phyloP scores from a whole-genome alignment of 1,284 basidiomycete genomes.

The Trichosporon inkin region DNA sequence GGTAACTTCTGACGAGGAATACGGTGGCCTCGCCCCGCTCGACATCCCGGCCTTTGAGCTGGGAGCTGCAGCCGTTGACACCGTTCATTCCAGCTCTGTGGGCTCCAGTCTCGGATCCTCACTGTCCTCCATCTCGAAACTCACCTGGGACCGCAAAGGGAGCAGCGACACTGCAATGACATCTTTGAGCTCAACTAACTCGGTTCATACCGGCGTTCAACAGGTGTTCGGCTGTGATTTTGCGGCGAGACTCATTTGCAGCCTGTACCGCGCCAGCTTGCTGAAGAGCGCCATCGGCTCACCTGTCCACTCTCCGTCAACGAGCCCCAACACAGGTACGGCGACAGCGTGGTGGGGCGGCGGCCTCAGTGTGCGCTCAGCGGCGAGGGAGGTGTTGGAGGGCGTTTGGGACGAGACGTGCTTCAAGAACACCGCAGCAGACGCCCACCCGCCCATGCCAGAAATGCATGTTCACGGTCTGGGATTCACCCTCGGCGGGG shows the following conservation, averaged over 20 bases:
- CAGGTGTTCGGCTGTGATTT: background rate
- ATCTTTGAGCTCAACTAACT: background rate
- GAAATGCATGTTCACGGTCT: background rate
- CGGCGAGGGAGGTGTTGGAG: background rate
- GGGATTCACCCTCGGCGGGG: background rate
- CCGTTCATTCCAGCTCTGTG: background rate
- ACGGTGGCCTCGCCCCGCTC: background rate
- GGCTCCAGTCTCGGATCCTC: background rate
- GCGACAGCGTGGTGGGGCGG: conserved; percentile 2
- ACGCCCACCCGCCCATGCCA: background rate
- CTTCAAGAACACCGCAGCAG: background rate
- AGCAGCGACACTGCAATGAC: background rate
- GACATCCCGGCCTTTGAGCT: conserved; percentile 1
- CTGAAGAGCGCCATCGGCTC: background rate
- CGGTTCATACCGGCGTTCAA: background rate
- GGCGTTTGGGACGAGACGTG: background rate
- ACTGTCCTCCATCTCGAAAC: background rate
- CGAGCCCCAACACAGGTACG: background rate
- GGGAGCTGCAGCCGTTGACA: background rate
- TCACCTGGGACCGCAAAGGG: background rate
- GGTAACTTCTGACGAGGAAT: background rate
- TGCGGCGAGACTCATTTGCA: background rate
- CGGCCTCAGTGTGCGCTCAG: background rate
- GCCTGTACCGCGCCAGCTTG: background rate
- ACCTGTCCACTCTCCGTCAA: background rate